These are phyloP conservation scores for Blastomyces parvus DNA, from an alignment of 2,329 filamentous ascomycete species.

Conservation along the genomic window DNA sequence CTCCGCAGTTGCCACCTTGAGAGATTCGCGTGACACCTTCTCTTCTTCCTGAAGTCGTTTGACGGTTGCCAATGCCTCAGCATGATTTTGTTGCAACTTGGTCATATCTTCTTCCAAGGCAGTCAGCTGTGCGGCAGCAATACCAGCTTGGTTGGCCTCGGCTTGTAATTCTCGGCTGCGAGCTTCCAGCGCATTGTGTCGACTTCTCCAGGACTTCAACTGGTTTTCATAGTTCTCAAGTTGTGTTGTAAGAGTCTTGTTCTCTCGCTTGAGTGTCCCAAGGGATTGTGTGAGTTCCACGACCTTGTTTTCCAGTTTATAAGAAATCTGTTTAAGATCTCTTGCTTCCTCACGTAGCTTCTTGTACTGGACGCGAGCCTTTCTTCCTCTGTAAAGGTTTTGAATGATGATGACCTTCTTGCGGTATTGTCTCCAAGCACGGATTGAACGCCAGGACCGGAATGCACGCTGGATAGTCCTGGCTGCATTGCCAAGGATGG, in stretches of 20 bases:
- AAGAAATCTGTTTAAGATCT: conserved; percentile 98
- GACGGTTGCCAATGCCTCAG: conserved; percentile 81
- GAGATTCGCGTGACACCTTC: conserved; percentile 69
- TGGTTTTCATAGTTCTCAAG: conserved; percentile 94
- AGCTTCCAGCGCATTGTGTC: conserved; percentile 80
- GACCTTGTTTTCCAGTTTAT: conserved; percentile 99
- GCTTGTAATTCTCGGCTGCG: conserved; percentile 88
- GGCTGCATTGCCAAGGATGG: conserved; percentile 83
- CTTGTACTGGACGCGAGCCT: conserved; percentile 79
- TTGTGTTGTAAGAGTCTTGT: conserved; percentile 78
- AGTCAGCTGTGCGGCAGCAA: conserved; percentile 78
- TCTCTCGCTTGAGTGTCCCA: conserved; percentile 85
- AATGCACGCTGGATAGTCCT: conserved; percentile 83
- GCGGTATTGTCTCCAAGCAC: conserved; percentile 77
- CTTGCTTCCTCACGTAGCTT: conserved; percentile 85
- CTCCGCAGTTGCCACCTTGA: conserved; percentile 69
- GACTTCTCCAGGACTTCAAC: conserved; percentile 89
- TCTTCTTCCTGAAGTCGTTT: conserved; percentile 94
- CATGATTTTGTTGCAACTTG: conserved; percentile 77
- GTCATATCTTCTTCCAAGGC: conserved; percentile 95
- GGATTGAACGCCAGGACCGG: conserved; percentile 69
- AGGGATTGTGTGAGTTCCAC: conserved; percentile 93
- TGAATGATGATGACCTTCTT: conserved; percentile 83
- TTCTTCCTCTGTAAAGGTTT: conserved; percentile 81
- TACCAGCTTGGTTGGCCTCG: conserved; percentile 95